Evolutionary conservation across 2,329 filamentous ascomycete genomes (phyloP), one percentile per base, ranked within the genome.

Genomic region (Penicillium sp.): DNA sequence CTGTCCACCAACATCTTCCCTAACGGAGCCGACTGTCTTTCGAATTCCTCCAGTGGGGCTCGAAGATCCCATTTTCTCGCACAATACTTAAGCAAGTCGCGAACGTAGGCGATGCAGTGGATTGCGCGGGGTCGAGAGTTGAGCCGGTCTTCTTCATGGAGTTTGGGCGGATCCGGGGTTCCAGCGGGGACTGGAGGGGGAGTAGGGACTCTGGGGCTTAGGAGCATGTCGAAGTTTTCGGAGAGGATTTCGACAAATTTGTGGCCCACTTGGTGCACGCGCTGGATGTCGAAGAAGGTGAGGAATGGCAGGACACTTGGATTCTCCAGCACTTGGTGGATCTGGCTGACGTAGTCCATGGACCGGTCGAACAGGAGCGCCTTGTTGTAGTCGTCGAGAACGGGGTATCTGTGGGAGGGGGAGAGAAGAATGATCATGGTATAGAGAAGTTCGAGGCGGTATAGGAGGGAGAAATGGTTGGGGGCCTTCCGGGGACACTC

Each of bases 341-440:
- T 84, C 54, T 84, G 83, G 53, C 88, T 81, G 44, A 94, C 82
- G 65, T 94, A 96, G n/a, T 86, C 82, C 59, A 92, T 84, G 57
- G 86, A 86, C 64, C 94, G 87, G 67, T 96, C 90, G 68, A 95
- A 95, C 36, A 96, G 89, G 22, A 95, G 78, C 27, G 85, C 79
- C 55, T 90, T 88, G 33, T 86, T 88, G 66, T 92, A 90, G 41
- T 90, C 82, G 3, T 84, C 86, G 44, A 92, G 84, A 2, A 58
- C 58, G 0, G 89, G 88, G 3, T 88, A 84, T 41, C 87, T 81
- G 1, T 85, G 83, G 31, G 88, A 92, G 0, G 91, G 90, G 0
- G 90, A 90, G 7, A 96, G 81, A 51, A 92, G 89, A 69, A 96
- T 90, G 22, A 96, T 87, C 62, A 90, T 94, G 65, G 90, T 95